phyloP scores from a whole-genome alignment of 345 rosid genomes.

The Camelina sativa region DNA sequence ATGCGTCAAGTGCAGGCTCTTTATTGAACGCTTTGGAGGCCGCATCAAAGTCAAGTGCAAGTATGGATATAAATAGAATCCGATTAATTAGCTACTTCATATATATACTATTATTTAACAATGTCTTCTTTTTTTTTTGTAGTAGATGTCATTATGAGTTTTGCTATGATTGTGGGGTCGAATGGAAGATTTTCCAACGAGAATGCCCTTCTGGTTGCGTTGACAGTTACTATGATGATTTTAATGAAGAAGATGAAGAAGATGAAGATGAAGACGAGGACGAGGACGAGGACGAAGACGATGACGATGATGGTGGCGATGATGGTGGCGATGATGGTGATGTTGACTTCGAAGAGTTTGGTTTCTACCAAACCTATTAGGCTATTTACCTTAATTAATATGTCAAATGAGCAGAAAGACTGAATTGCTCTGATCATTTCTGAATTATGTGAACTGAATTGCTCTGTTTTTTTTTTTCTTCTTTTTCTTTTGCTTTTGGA shows the following conservation, averaged over 20 bases:
- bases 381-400: not conserved
- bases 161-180: constrained; percentile 57
- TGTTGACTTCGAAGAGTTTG: not conserved
- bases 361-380: not conserved
- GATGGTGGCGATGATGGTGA: not conserved
- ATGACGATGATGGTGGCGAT: not conserved
- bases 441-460: too few relatives aligned
- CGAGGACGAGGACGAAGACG: not conserved
- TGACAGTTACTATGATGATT: not conserved
- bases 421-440: not conserved
- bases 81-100: not conserved
- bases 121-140: not conserved
- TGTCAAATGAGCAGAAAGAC: not conserved
- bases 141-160: constrained; percentile 57
- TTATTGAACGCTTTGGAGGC: constrained; percentile 54
- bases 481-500: not conserved
- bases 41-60: constrained; percentile 64
- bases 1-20: constrained; percentile 49
- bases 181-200: constrained; percentile 42
- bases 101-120: not conserved
- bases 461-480: too few relatives aligned
- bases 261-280: not conserved
- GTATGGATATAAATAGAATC: constrained; percentile 40
- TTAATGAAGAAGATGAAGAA: not conserved
- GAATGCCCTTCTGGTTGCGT: constrained; percentile 22